Evolutionary conservation across 208 protist genomes (phyloP).

Genomic region (Naegleria lovaniensis): DNA sequence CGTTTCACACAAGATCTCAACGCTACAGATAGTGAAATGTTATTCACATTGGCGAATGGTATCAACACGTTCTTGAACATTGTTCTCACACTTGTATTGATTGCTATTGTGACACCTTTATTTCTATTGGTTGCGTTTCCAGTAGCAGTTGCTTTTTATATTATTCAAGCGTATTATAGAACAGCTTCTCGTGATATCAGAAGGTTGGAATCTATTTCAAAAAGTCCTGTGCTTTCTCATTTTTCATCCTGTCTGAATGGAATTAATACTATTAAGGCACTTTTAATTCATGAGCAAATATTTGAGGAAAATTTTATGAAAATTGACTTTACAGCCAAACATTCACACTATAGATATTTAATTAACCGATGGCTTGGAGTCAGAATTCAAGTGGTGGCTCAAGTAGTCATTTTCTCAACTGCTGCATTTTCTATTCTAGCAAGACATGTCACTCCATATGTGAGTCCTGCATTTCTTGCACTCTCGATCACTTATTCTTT

Average conservation of each 20-base stretch:
- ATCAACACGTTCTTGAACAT: not conserved
- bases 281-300: not conserved
- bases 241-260: constrained; percentile 78
- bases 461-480: constrained; percentile 33
- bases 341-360: constrained; percentile 30
- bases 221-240: constrained; percentile 81
- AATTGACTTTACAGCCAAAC: constrained; percentile 52
- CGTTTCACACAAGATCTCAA: constrained; percentile 85
- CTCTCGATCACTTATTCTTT: constrained; percentile 44
- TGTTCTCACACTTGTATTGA: not conserved
- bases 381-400: constrained; percentile 70
- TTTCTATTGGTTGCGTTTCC: constrained; percentile 48
- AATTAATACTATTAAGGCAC: constrained; percentile 62
- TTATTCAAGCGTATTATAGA: constrained; percentile 70
- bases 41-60: not conserved
- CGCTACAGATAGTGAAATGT: constrained; percentile 54
- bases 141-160: constrained; percentile 58
- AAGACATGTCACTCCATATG: not conserved
- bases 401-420: constrained; percentile 55
- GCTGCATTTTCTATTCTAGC: constrained; percentile 46
- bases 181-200: constrained; percentile 68
- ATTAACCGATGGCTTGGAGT: constrained; percentile 73
- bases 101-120: not conserved
- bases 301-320: constrained; percentile 44
- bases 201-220: constrained; percentile 68